phyloP scores from a whole-genome alignment of 2,329 filamentous ascomycete genomes.

The Lomentospora prolificans region DNA sequence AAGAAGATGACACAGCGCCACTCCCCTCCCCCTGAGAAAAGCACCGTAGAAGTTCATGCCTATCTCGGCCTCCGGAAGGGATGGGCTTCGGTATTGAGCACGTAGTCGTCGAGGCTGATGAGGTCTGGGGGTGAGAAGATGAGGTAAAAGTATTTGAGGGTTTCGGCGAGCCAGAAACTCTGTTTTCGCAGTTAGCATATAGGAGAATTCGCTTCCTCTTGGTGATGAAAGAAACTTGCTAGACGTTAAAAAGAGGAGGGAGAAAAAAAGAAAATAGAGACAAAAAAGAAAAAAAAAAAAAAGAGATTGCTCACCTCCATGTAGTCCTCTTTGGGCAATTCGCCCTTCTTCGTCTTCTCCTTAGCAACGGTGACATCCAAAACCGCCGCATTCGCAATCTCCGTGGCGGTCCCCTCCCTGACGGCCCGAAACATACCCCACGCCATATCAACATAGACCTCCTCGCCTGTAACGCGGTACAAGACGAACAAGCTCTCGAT shows the following conservation, averaged over 20 bases:
- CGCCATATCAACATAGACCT: constrained; percentile 55
- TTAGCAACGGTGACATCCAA: constrained; percentile 41
- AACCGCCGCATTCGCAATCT: constrained; percentile 55
- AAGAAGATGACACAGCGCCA: neutral
- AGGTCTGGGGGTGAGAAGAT: constrained; percentile 55
- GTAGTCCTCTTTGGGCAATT: constrained; percentile 2
- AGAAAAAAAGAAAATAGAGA: neutral
- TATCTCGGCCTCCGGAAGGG: constrained; percentile 31
- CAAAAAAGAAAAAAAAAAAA: neutral
- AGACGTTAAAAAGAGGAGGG: neutral
- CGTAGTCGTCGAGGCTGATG: constrained; percentile 58
- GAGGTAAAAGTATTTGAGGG: constrained; percentile 65
- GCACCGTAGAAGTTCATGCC: no score
- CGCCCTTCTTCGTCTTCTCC: neutral
- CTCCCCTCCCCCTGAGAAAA: no score
- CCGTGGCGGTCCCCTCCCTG: constrained; percentile 48
- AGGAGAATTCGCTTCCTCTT: no score
- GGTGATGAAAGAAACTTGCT: neutral
- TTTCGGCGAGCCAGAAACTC: constrained; percentile 65
- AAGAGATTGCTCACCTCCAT: constrained; percentile 7
- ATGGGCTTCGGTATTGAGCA: constrained; percentile 47
- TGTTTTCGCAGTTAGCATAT: constrained; percentile 25
- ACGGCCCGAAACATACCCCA: constrained; percentile 67
- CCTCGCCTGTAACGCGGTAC: constrained; percentile 62
- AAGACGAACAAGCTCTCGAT: constrained; percentile 75